Percentiles rank a stretch among this genome's conserved stretches.
Evolutionary conservation across 2,329 filamentous ascomycete genomes (phyloP).

Genomic region (Pseudocercospora ulei): DNA sequence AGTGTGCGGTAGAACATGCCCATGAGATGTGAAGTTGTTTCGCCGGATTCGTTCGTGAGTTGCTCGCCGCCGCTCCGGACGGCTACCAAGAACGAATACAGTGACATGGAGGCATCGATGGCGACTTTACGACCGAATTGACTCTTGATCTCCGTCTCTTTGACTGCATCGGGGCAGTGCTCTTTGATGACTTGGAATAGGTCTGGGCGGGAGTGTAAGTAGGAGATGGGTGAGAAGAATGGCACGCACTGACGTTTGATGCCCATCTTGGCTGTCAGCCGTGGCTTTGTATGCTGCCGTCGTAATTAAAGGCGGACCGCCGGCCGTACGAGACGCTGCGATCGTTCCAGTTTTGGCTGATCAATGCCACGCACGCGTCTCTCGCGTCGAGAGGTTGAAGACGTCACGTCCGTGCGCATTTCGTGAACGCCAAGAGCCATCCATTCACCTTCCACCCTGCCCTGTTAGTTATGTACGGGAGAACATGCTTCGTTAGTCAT

Average conservation of each 20-base stretch:
- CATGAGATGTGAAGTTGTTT: slow-evolving; percentile 97
- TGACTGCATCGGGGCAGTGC: slow-evolving; percentile 88
- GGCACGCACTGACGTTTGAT: slow-evolving; percentile 32
- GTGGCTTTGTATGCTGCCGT: slow-evolving; percentile 4
- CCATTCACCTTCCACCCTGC: not conserved
- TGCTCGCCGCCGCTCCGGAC: slow-evolving; percentile 95
- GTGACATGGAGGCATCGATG: slow-evolving; percentile 67
- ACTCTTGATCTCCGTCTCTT: slow-evolving; percentile 95
- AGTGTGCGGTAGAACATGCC: slow-evolving; percentile 99
- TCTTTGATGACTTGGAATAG: slow-evolving; percentile 44
- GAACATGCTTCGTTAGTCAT: not conserved
- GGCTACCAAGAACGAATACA: slow-evolving; percentile 97
- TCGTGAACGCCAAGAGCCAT: too few relatives aligned
- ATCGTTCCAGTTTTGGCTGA: too few relatives aligned
- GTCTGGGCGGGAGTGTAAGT: slow-evolving; percentile 25
- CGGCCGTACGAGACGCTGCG: slow-evolving; percentile 5
- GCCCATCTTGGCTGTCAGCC: slow-evolving; percentile 29
- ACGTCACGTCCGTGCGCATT: slow-evolving; percentile 5
- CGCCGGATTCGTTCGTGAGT: slow-evolving; percentile 85
- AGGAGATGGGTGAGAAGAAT: too few relatives aligned
- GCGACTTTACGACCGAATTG: slow-evolving; percentile 92
- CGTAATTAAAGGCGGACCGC: not conserved
- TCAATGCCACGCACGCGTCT: too few relatives aligned
- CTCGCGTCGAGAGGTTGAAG: slow-evolving; percentile 14
- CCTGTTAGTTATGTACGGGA: not conserved